Conservation (phyloP, 176 grass and related monocot species). For the Canna indica region DNA sequence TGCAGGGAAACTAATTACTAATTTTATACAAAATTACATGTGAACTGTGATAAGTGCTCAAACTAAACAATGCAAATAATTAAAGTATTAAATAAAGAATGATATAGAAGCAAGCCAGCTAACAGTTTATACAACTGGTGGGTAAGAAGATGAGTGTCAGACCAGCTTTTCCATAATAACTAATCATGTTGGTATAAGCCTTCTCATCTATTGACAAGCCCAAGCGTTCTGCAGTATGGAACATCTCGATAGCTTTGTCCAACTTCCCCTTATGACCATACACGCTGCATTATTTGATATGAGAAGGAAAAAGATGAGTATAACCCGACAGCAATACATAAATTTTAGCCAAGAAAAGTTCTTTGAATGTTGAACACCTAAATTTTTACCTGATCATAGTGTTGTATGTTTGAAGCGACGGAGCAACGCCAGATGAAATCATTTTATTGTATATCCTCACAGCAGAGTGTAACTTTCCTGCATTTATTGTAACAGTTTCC, state of each 20-base stretch:
- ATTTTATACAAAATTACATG: background rate
- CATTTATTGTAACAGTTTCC: slow-evolving; percentile 26
- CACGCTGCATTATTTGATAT: slow-evolving; percentile 44
- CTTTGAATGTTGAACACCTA: too few relatives aligned
- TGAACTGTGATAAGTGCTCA: background rate
- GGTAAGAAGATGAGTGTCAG: slow-evolving; percentile 1
- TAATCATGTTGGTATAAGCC: slow-evolving; percentile 79
- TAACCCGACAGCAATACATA: background rate
- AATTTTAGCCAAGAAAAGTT: background rate
- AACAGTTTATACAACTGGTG: background rate
- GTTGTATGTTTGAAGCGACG: slow-evolving; percentile 68
- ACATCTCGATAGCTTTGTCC: slow-evolving; percentile 78
- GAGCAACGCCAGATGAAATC: slow-evolving; percentile 50
- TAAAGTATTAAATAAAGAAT: background rate
- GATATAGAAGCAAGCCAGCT: background rate
- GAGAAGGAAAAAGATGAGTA: background rate
- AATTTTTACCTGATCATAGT: slow-evolving; percentile 82
- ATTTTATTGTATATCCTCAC: slow-evolving; percentile 65
- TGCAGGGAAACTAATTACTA: slow-evolving; percentile 15
- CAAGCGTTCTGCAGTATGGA: slow-evolving; percentile 44
- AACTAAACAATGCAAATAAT: background rate
- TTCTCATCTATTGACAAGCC: slow-evolving; percentile 55
- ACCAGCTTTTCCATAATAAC: slow-evolving; percentile 81
- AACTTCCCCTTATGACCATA: slow-evolving; percentile 81
- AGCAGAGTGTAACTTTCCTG: slow-evolving; percentile 76